Percentiles rank a stretch among this genome's conserved stretches.
These are phyloP conservation scores for Phytophthora vignae DNA, from an alignment of 352 stramenopile genomes.

Conservation along the genomic window DNA sequence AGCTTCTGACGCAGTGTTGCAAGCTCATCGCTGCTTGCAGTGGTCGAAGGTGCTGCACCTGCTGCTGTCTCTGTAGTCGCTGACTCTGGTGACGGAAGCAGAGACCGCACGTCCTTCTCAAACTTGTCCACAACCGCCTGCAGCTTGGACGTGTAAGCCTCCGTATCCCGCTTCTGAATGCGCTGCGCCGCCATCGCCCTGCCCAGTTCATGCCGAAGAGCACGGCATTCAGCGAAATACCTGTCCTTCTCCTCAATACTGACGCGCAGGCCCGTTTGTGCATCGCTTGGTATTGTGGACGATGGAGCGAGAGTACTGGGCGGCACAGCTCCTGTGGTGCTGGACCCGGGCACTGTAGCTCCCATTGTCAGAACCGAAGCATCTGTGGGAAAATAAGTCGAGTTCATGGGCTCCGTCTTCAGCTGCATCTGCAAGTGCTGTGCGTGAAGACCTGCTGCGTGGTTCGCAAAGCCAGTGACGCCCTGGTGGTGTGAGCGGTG, in stretches of 20 bases:
- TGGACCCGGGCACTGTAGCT: constrained; percentile 27
- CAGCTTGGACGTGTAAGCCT: constrained; percentile 51
- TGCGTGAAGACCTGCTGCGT: constrained; percentile 26
- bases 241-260: constrained; percentile 68
- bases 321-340: constrained; percentile 27
- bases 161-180: constrained; percentile 49
- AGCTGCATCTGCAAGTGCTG: constrained; percentile 51
- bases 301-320: constrained; percentile 38
- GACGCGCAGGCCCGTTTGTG: constrained; percentile 51
- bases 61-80: constrained; percentile 8
- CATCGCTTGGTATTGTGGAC: constrained; percentile 31
- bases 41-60: constrained; percentile 5
- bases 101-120: constrained; percentile 56
- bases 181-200: constrained; percentile 57
- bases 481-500: constrained; percentile 40
- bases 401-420: constrained; percentile 74
- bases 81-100: constrained; percentile 36
- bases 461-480: constrained; percentile 18
- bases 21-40: constrained; percentile 55
- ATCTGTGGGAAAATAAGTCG: constrained; percentile 73
- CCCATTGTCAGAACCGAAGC: constrained; percentile 69
- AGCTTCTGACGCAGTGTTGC: constrained; percentile 67
- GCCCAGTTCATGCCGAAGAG: constrained; percentile 71
- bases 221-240: constrained; percentile 72
- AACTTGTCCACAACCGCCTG: constrained; percentile 68